Base-by-base conservation (phyloP, 177 flowering plant genomes). In the Vitis hybrid region DNA sequence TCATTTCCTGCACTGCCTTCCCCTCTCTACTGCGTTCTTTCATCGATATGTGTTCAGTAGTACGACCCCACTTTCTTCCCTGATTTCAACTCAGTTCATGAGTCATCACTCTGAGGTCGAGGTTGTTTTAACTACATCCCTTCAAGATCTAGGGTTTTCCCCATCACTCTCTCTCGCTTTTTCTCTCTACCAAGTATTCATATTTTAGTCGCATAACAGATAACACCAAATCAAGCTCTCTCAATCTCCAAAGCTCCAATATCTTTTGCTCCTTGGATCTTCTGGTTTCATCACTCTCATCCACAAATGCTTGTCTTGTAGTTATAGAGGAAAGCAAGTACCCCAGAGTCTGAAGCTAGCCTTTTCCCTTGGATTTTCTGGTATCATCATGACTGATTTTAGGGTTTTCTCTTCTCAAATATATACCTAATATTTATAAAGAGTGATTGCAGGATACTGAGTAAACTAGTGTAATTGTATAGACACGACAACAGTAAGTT, bases 141-240 rank as follows among this genome's bases (percentile, higher is more conserved):
- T 79, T 77, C 70, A 79, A 82, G 77, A 79, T 77, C 77, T 82
- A 79, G 82, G 79, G 80, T 74, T 81, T 81, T 71, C 39, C 55
- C 33, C 53, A 52, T 11, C 39, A 20, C 13, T 18, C 39, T 61
- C 31, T 51, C 19, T 64, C 10, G 26, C 57, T n/a, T 29, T 57
- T n/a, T 51, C 61, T 51, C 31, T 39, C 48, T 5, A 7, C 48
- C 7, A 39, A 16, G 18, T 65, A 5, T 53, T 12, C n/a, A 26
- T 52, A 64, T 53, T 22, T 65, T 48, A 60, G 31, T 29, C 31
- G 31, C 31, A 29, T 29, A 29, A 29, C 5, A 29, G 31, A 29
- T 29, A 29, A 29, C 31, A 29, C 31, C 31, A 29, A 29, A 29
- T 29, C 31, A 29, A 29, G 16, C n/a, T 55, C 57, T 55, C 16